These are phyloP conservation scores for Polytolypa hystricis DNA, from an alignment of 2,329 filamentous ascomycete species.

Conservation along the genomic window DNA sequence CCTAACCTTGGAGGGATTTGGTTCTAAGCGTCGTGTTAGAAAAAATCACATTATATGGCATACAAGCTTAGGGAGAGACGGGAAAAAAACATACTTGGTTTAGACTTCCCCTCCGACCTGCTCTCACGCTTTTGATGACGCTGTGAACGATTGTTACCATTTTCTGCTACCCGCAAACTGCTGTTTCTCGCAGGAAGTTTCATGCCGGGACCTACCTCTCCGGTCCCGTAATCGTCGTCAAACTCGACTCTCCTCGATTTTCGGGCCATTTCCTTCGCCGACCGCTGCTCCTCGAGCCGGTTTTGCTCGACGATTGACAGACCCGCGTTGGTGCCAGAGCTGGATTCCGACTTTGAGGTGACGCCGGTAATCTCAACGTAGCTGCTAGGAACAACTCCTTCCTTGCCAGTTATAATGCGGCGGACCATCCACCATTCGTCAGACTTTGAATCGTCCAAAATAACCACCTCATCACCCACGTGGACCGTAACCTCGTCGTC, in stretches of 20 bases:
- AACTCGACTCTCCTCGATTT: conserved; percentile 44
- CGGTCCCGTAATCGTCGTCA: conserved; percentile 41
- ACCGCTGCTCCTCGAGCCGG: conserved; percentile 65
- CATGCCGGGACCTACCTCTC: conserved; percentile 68
- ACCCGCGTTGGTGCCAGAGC: conserved; percentile 47
- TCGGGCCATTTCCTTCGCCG: conserved; percentile 69
- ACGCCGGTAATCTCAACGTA: conserved; percentile 82
- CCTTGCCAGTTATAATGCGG: conserved; percentile 79
- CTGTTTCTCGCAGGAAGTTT: conserved; percentile 66
- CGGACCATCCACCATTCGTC: conserved; percentile 98
- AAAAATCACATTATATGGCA: not conserved
- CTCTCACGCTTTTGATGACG: conserved; percentile 56
- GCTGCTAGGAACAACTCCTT: conserved; percentile 92
- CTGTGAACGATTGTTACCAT: conserved; percentile 61
- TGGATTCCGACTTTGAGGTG: conserved; percentile 40
- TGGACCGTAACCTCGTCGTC: conserved; percentile 92
- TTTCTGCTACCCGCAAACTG: conserved; percentile 58
- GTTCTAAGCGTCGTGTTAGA: conserved; percentile 55
- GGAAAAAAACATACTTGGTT: conserved; percentile 54
- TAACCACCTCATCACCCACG: conserved; percentile 77
- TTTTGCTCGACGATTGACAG: conserved; percentile 67
- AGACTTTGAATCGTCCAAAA: conserved; percentile 82
- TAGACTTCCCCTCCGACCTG: conserved; percentile 51
- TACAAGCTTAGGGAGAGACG: not conserved
- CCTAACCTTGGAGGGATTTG: conserved; percentile 69